These are phyloP conservation scores for Aspergillus sclerotiicarbonarius DNA, from an alignment of 495 filamentous ascomycete species.

Conservation along the genomic window DNA sequence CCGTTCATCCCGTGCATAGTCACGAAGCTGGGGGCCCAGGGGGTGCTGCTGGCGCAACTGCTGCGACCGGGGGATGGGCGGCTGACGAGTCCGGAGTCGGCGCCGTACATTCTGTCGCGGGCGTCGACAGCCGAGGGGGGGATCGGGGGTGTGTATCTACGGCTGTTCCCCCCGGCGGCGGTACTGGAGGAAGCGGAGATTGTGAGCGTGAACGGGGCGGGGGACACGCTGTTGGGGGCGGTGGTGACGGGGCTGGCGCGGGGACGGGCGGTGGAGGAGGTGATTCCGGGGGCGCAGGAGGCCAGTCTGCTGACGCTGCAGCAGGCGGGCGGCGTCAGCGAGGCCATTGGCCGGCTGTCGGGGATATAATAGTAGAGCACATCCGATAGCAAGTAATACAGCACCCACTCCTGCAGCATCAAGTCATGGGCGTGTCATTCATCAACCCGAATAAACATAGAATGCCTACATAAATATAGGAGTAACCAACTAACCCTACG, in stretches of 20 bases:
- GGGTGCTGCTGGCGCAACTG: constrained; percentile 75
- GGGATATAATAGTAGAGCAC: too few species aligned
- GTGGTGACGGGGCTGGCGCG: constrained; percentile 64
- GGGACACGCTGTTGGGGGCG: constrained; percentile 88
- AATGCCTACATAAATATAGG: too few species aligned
- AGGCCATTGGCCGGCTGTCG: constrained; percentile 21
- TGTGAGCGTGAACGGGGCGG: constrained; percentile 89
- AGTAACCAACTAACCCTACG: constrained; percentile 1
- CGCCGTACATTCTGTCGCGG: constrained; percentile 68
- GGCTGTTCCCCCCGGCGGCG: constrained; percentile 68
- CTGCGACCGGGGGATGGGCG: constrained; percentile 61
- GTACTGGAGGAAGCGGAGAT: constrained; percentile 58
- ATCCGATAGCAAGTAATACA: too few species aligned
- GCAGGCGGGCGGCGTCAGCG: constrained; percentile 68
- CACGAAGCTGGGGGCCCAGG: constrained; percentile 76
- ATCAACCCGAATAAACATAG: neutral
- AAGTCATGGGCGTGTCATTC: too few species aligned
- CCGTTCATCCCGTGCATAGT: constrained; percentile 82
- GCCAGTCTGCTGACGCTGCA: constrained; percentile 74
- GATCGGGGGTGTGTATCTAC: constrained; percentile 82
- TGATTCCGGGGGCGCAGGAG: constrained; percentile 58
- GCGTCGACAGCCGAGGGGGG: constrained; percentile 43
- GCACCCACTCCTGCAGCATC: neutral
- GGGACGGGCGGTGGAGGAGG: constrained; percentile 34
- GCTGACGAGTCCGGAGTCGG: constrained; percentile 57